Base-by-base conservation (phyloP, 2,329 filamentous ascomycete species). In the Alternaria triticina region DNA sequence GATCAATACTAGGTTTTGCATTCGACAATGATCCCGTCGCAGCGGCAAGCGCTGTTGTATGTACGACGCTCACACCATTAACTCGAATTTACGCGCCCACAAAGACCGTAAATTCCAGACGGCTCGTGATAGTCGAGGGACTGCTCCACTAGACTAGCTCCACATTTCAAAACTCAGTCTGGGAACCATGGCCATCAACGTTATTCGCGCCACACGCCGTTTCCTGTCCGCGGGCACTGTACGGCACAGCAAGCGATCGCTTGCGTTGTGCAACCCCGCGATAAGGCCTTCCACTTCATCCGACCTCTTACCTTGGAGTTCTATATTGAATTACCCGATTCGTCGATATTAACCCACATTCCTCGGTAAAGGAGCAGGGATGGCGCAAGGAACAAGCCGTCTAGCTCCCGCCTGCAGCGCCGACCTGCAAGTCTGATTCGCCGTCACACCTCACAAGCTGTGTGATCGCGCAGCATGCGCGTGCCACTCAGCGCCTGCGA, bases 401-500 rank as follows among this genome's bases (percentile, higher is more conserved):
- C 58, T 70, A 69, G 68, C 57, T 67, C 64, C 68, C 68, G 68
- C 54, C 2, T 28, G 20, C 59, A 28, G 33, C 28, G 43, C 50
- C 51, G 13, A 13, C 23, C 57, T 67, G 61, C 59, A 61, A 46
- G 36, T 56, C 33, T 71, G 68, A 75, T 75, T 74, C 70, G 73
- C 64, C 44, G 46, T 62, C 65, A 70, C 64, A 66, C 65, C 61
- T 56, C 61, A 68, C 68, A 65, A 59, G 65, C 68, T 64, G 65
- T 73, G 74, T 77, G 75, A 77, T 74, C 58, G 70, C 63, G 63
- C 71, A 65, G 67, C 59, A 66, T 69, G 65, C 63, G 64, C 68
- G 69, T 71, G 69, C 74, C 74, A 77, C 66, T 77, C 74, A 75
- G 74, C 74, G 73, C 50, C 72, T 72, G 67, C 70, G 67, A 71